phyloP scores from a whole-genome alignment of 1,139 yeast genomes.

The Geotrichum macrosporum region DNA sequence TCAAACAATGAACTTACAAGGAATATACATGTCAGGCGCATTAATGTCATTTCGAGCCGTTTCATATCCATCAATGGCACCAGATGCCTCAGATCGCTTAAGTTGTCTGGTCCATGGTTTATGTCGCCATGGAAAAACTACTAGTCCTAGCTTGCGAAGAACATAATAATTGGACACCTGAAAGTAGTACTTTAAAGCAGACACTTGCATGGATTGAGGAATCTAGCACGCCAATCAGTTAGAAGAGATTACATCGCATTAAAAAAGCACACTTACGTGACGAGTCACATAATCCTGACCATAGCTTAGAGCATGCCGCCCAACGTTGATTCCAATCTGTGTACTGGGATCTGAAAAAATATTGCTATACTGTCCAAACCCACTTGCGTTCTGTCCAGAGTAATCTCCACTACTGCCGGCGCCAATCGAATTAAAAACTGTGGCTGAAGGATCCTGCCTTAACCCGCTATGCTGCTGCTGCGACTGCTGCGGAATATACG shows the following conservation, averaged over 20 bases:
- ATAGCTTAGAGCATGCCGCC: slow-evolving; percentile 70
- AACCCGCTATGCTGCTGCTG: slow-evolving; percentile 16
- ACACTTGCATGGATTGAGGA: slow-evolving; percentile 36
- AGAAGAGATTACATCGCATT: background rate
- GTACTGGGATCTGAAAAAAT: slow-evolving; percentile 77
- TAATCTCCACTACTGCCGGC: no score
- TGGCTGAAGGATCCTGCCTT: slow-evolving; percentile 2
- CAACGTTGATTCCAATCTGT: slow-evolving; percentile 82
- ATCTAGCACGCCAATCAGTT: slow-evolving; percentile 23
- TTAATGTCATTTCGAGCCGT: slow-evolving; percentile 80
- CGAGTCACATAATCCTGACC: slow-evolving; percentile 71
- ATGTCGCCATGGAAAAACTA: slow-evolving; percentile 83
- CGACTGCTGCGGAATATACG: slow-evolving; percentile 25
- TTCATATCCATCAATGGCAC: slow-evolving; percentile 50
- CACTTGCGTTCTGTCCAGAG: slow-evolving; percentile 15
- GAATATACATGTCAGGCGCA: slow-evolving; percentile 96
- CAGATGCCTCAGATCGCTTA: slow-evolving; percentile 37
- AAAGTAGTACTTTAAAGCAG: slow-evolving; percentile 74
- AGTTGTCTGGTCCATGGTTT: slow-evolving; percentile 50
- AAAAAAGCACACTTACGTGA: slow-evolving; percentile 45
- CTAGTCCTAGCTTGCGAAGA: slow-evolving; percentile 61
- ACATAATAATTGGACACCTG: slow-evolving; percentile 90
- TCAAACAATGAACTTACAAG: slow-evolving; percentile 38
- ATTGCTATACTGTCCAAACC: slow-evolving; percentile 31
- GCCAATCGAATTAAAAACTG: slow-evolving; percentile 14